A percentile compares a stretch with the other conserved stretches of the same genome.
These are phyloP conservation scores for Asterophora lycoperdoides DNA, from an alignment of 768 basidiomycete genomes.

Conservation along the genomic window DNA sequence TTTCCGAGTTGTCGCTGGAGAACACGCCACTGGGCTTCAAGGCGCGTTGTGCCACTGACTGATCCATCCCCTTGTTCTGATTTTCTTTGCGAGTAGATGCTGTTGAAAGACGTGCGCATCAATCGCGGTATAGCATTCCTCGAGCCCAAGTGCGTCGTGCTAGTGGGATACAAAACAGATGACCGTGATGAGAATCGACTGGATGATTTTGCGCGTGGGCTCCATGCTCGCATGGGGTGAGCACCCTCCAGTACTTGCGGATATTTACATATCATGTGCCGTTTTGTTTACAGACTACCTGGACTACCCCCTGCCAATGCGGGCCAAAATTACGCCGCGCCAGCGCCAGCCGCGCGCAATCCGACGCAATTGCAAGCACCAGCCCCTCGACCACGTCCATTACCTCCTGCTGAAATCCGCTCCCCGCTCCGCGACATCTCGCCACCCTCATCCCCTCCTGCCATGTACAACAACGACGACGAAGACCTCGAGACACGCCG, in stretches of 20 bases:
- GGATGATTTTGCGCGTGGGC: conserved; percentile 53
- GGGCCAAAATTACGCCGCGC: conserved; percentile 8
- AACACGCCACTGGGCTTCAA: conserved; percentile 81
- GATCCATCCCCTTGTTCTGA: neutral
- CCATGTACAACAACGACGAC: conserved; percentile 30
- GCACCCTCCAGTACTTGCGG: conserved; percentile 17
- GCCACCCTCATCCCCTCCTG: conserved; percentile 27
- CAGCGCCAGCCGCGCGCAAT: conserved; percentile 8
- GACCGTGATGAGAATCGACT: conserved; percentile 61
- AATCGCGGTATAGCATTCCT: conserved; percentile 73
- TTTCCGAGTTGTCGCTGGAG: conserved; percentile 66
- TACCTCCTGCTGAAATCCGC: conserved; percentile 20
- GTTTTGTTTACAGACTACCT: conserved; percentile 23
- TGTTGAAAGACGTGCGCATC: conserved; percentile 64
- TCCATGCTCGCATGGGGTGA: conserved; percentile 68
- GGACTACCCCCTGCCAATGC: conserved; percentile 16
- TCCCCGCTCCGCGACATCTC: conserved; percentile 38
- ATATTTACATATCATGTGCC: conserved; percentile 7
- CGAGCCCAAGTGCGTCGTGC: conserved; percentile 58
- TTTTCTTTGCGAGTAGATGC: conserved; percentile 42
- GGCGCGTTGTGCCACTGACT: conserved; percentile 35
- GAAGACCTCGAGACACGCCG: conserved; percentile 35
- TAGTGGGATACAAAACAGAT: conserved; percentile 59
- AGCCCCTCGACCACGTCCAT: conserved; percentile 12
- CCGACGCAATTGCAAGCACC: neutral